A percentile compares a stretch with the other conserved stretches of the same genome.
Conservation (phyloP, 2,329 filamentous ascomycete species). For the Colletotrichum sp. region DNA sequence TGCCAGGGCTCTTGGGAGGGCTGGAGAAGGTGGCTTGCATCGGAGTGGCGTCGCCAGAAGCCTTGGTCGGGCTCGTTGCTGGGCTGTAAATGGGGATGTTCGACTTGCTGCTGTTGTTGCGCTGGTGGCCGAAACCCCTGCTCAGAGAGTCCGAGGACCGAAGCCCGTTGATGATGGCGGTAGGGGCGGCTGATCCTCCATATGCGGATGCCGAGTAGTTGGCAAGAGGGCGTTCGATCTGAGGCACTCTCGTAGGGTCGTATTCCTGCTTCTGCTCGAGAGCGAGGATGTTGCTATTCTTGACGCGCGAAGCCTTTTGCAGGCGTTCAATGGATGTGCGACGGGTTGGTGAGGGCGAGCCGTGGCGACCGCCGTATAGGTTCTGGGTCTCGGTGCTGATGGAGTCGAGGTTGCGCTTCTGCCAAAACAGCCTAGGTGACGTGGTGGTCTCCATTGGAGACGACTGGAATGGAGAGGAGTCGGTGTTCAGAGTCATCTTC, state of each 20-base stretch:
- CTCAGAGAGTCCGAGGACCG: slow-evolving; percentile 53
- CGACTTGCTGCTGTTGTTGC: slow-evolving; percentile 62
- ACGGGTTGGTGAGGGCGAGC: slow-evolving; percentile 74
- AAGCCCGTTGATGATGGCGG: slow-evolving; percentile 47
- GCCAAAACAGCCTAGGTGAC: slow-evolving; percentile 92
- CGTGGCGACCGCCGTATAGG: slow-evolving; percentile 60
- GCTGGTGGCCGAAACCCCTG: slow-evolving; percentile 49
- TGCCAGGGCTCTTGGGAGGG: slow-evolving; percentile 63
- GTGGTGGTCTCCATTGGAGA: slow-evolving; percentile 73
- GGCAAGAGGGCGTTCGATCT: slow-evolving; percentile 82
- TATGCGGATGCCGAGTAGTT: slow-evolving; percentile 77
- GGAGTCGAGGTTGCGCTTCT: slow-evolving; percentile 70
- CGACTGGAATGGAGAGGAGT: slow-evolving; percentile 85
- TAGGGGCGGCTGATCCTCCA: slow-evolving; percentile 53
- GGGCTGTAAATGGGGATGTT: slow-evolving; percentile 64
- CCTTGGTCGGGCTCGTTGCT: slow-evolving; percentile 36
- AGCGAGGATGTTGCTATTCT: slow-evolving; percentile 97
- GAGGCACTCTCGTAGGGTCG: slow-evolving; percentile 78
- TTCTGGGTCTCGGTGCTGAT: slow-evolving; percentile 73
- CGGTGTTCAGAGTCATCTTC: slow-evolving; percentile 73
- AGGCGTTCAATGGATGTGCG: slow-evolving; percentile 94
- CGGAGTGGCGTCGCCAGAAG: background rate
- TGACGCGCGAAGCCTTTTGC: slow-evolving; percentile 92
- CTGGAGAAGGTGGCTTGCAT: slow-evolving; percentile 23
- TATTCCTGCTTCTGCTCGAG: slow-evolving; percentile 93